These are phyloP conservation scores for Candolleomyces eurysporus DNA, from an alignment of 768 basidiomycete species.

Conservation along the genomic window DNA sequence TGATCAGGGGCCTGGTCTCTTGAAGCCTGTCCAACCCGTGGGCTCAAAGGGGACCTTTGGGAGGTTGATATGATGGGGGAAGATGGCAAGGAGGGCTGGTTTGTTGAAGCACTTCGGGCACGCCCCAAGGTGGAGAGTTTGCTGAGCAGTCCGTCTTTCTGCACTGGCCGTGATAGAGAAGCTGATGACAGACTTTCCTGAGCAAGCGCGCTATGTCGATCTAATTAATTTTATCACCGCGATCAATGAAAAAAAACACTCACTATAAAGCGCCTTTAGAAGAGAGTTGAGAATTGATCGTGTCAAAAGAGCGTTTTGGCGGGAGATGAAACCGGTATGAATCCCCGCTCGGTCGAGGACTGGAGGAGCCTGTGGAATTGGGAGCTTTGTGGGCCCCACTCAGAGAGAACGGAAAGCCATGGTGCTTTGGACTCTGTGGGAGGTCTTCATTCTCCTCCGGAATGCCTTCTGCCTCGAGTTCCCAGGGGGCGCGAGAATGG, in stretches of 20 bases:
- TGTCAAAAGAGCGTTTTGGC: constrained; percentile 60
- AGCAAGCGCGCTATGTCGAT: constrained; percentile 47
- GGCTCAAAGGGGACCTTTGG: constrained; percentile 22
- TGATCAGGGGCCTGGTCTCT: constrained; percentile 1
- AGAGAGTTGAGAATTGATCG: constrained; percentile 48
- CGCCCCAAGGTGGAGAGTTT: constrained; percentile 42
- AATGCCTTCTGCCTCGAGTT: constrained; percentile 48
- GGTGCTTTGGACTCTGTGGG: constrained; percentile 31
- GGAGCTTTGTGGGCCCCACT: constrained; percentile 31
- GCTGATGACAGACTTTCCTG: constrained; percentile 60
- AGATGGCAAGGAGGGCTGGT: constrained; percentile 25
- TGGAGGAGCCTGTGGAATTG: constrained; percentile 44
- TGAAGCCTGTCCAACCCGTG: constrained; percentile 16
- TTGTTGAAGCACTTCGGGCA: constrained; percentile 31
- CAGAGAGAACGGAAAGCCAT: constrained; percentile 18
- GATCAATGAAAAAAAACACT: constrained; percentile 27
- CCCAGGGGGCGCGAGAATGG: constrained; percentile 83
- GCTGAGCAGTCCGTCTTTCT: constrained; percentile 35
- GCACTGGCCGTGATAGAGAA: constrained; percentile 39
- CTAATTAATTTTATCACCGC: constrained; percentile 3
- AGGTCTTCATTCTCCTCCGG: constrained; percentile 47
- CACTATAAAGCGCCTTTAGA: constrained; percentile 58
- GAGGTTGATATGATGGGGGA: constrained; percentile 22
- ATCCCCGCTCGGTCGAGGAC: constrained; percentile 62
- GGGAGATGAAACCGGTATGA: constrained; percentile 53